Evolutionary conservation across 1,284 basidiomycete genomes (phyloP).

Genomic region (Meira miltonrushii): DNA sequence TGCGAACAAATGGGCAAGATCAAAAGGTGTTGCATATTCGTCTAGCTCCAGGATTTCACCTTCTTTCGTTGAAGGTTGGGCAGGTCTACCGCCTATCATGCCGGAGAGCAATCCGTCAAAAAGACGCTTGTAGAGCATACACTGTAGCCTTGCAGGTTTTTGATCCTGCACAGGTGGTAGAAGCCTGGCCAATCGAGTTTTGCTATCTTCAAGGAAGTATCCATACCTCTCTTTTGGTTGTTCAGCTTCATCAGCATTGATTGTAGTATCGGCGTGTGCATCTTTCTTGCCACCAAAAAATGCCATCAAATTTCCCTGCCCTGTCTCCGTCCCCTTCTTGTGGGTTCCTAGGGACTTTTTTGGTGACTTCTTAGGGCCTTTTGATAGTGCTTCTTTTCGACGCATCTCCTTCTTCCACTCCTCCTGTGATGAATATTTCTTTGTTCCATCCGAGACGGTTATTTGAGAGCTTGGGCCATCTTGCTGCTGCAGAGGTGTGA

Average conservation of each 20-base stretch:
- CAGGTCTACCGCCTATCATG: neutral
- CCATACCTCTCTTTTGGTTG: slow-evolving; percentile 5
- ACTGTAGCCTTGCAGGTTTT: slow-evolving; percentile 33
- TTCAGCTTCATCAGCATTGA: neutral
- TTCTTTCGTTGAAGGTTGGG: neutral
- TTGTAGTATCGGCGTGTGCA: neutral
- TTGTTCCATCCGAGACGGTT: too few species aligned
- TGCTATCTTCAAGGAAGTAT: slow-evolving; percentile 38
- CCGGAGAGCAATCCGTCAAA: slow-evolving; percentile 2
- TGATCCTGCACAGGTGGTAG: slow-evolving; percentile 33
- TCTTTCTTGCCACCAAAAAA: neutral
- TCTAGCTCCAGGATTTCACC: slow-evolving; percentile 13
- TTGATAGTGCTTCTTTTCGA: too few species aligned
- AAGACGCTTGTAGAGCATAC: slow-evolving; percentile 46
- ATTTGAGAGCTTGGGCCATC: too few species aligned
- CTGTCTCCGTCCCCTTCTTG: neutral
- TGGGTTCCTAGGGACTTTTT: neutral
- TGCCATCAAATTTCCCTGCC: slow-evolving; percentile 11
- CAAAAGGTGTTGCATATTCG: slow-evolving; percentile 22
- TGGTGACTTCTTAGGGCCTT: too few species aligned
- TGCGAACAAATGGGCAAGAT: slow-evolving; percentile 14
- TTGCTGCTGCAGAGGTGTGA: too few species aligned
- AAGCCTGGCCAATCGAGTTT: slow-evolving; percentile 31
- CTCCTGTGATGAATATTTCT: slow-evolving; percentile 34
- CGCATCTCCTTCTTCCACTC: slow-evolving; percentile 25